Base-by-base conservation (phyloP, 2,329 filamentous ascomycete genomes). In the Corynespora cassiicola region DNA sequence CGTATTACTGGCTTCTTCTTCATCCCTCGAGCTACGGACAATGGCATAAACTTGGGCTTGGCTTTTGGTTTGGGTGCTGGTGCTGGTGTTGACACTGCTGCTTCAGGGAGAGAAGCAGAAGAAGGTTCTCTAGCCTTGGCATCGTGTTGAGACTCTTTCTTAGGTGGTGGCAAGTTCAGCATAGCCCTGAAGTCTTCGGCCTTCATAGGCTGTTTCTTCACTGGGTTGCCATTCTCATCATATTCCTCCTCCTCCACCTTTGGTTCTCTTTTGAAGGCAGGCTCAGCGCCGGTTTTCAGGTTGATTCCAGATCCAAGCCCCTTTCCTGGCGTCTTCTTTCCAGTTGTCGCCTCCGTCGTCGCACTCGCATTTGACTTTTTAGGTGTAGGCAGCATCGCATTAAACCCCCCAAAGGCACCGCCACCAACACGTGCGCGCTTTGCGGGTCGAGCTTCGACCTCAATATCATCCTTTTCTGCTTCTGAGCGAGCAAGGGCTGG, bases 301-400 rank as follows among this genome's bases (percentile, higher is more conserved):
- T 81, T 88, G 33, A 95, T 75, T 2, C 84, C 80, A 21, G 79
- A 77, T 68, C 54, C 79, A 63, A 59, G 74, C 44, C 49, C 61
- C 40, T 47, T 66, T 44, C 61, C 66, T 48, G 54, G 55, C 25
- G 55, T 68, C 54, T 46, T 65, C 61, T 52, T 66, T 22, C 54
- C 63, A 6, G 50, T 38, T 21, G 52, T 28, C 56, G 58, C 40
- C 48, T 60, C 52, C 39, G 41, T 56, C 50, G 50, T 37, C 25
- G 50, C 44, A 22, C 45, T 50, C 19, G 37, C 39, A 29, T 54
- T 60, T 28, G 71, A 54, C 42, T 77, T 75, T 62, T 96, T 97
- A 0, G 92, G 91, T 17, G 91, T 78, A 3, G 92, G 92, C 14
- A 97, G 77, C 52, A 96, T 83, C 2, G 90, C 85, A 64, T 92